Evolutionary conservation across 2,329 filamentous ascomycete species (phyloP), one percentile per base, ranked within the genome.

Genomic region (Aotearoamyces nothofagi): DNA sequence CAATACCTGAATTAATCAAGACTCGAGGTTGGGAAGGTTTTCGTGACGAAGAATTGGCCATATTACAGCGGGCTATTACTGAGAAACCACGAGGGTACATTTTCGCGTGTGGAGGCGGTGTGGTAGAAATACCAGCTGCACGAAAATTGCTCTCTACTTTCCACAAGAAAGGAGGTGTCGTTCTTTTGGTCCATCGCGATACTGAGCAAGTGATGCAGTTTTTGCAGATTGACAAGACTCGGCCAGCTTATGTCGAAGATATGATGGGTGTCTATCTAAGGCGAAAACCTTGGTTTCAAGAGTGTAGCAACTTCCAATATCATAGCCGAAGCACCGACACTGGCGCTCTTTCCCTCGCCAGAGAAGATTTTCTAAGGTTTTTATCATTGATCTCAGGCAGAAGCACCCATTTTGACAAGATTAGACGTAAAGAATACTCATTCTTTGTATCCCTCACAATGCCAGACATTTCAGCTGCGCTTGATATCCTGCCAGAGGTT

Each of bases 281-380:
- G 30, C 75, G 90, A 20, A 90, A 84, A 51, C 78, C 77, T 3
- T 93, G 82, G 74, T 96, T 83, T 53, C 66, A 81, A 33, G 72
- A 87, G 50, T 96, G 90, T 61, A 94, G 86, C 59, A 98, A 92
- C 49, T 78, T 83, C 43, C 74, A 92, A 42, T 96, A 93, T 57
- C 80, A 87, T 57, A 92, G 81, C 51, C 82, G 83, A 28, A 72
- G 69, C 39, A 39, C 37, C 20, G 40, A 44, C n/a, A 27, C 36
- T 17, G 40, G 46, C 8, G 44, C 41, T 16, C 33, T 50, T 15
- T 45, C 44, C 8, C 32, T 44, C 31, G 46, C 46, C 13, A 34
- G 39, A 26, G 57, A 70, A 26, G 78, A 87, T 45, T 90, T 92
- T 44, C 60, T 61, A 11, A 70, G 75, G 26, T 87, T 92, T 49